Evolutionary conservation across 306 rosid species (phyloP), one percentile per base, ranked within the genome.

Genomic region (Dryas octopetala): DNA sequence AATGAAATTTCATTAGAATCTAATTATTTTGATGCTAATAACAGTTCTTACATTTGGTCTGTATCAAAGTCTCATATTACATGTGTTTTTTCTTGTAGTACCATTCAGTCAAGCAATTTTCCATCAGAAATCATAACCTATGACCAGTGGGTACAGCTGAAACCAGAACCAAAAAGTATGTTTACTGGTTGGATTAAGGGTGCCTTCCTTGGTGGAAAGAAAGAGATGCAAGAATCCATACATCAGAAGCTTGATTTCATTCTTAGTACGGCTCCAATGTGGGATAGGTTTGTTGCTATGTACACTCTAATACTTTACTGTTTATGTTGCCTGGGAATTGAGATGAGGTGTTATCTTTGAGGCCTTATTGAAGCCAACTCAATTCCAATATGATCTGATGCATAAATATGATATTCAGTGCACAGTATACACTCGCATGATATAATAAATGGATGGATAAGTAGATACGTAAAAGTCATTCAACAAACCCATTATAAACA

Each of bases 231-330:
- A 59, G 97, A 87, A 71, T 86, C 95, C 58, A 16, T 75, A 47
- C 82, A 75, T 74, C 89, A 90, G 81, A 87, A 89, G 83, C 90
- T 95, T 76, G 84, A 89, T 75, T 88, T 85, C 50, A 78, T 85
- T 51, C 88, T 95, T 64, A 76, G 85, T 85, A 87, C 97, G 4
- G 93, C 99, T 78, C 99, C 99, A 26, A 87, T 88, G 80, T 95
- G 99, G 99, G 99, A 95, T 74, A 92, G 95, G 99, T 94, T 69
- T 62, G 91, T 87, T 79, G 60, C 64, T 58, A 17, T 79, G 66
- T 83, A 15, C 64, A 59, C 32, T 47, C 53, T 67, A 19, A 58
- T 17, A 19, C 12, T 47, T 72, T 74, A 50, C 47, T 76, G 43
- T 45, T 38, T 57, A 45, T 80, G 10, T 74, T 76, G 17, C 28